phyloP scores from a whole-genome alignment of 176 grass and related monocot genomes.

The Eleusine indica region DNA sequence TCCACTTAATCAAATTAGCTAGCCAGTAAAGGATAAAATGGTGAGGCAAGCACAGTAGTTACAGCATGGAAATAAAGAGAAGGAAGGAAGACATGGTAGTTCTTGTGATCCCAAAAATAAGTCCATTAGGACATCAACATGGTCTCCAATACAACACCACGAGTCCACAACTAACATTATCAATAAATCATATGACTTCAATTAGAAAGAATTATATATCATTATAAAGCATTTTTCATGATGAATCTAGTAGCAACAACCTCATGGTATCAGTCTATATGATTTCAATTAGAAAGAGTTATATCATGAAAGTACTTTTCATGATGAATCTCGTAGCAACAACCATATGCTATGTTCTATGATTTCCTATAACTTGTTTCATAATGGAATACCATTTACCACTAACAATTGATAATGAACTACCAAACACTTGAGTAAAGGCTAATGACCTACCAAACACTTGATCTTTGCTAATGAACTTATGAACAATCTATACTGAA shows the following conservation, averaged over 20 bases:
- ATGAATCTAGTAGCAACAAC: background rate
- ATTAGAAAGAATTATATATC: background rate
- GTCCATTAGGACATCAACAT: background rate
- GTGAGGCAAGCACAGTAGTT: background rate
- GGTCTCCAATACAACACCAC: too few species aligned
- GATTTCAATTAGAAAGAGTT: background rate
- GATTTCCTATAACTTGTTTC: conserved; percentile 8
- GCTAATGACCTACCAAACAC: too few species aligned
- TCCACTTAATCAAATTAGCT: conserved; percentile 7
- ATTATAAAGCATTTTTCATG: background rate
- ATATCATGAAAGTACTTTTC: background rate
- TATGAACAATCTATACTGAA: too few species aligned
- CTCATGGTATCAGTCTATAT: background rate
- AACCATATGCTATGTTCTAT: background rate
- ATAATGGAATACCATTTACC: conserved; percentile 11
- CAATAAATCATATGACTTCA: background rate
- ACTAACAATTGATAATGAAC: conserved; percentile 2
- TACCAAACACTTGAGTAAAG: background rate
- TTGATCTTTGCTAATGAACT: too few species aligned
- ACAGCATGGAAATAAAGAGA: background rate
- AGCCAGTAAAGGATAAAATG: conserved; percentile 7
- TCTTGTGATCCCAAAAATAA: background rate
- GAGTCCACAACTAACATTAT: background rate
- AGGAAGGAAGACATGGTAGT: background rate
- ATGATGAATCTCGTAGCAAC: background rate